Evolutionary conservation across 2,329 filamentous ascomycete species (phyloP).

Genomic region (Daldinia eschscholtzii): DNA sequence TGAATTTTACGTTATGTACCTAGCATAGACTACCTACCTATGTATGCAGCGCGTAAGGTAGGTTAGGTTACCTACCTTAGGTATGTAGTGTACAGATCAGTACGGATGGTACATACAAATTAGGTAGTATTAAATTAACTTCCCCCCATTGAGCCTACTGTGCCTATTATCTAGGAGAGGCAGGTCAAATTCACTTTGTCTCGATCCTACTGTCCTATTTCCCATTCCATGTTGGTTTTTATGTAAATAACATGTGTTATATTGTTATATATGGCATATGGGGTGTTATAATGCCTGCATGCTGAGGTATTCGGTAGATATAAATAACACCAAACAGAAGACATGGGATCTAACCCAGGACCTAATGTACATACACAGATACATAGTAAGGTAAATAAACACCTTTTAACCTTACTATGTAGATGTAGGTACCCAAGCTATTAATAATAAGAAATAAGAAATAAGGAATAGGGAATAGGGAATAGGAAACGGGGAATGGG

Average conservation of each 20-base stretch:
- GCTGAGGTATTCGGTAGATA: constrained; percentile 24
- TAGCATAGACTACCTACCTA: constrained; percentile 5
- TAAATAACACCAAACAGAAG: constrained; percentile 16
- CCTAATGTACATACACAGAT: no score
- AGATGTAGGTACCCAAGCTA: no score
- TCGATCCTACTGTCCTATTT: constrained; percentile 14
- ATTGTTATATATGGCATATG: background rate
- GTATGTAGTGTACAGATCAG: constrained; percentile 11
- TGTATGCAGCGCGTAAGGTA: no score
- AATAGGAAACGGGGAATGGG: no score
- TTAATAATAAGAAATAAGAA: no score
- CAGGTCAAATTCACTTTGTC: constrained; percentile 26
- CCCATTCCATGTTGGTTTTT: constrained; percentile 14
- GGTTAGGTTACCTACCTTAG: no score
- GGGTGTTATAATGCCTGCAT: constrained; percentile 11
- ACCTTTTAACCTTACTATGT: no score
- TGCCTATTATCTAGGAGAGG: constrained; percentile 16
- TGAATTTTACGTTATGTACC: constrained; percentile 38
- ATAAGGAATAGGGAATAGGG: no score
- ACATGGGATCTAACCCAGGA: constrained; percentile 1
- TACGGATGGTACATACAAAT: constrained; percentile 10
- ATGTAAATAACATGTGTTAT: constrained; percentile 1
- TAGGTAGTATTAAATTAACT: constrained; percentile 37
- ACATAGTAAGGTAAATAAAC: no score
- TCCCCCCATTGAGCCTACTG: constrained; percentile 30